phyloP scores from a whole-genome alignment of 176 grass and related monocot genomes.

The Poa annua region DNA sequence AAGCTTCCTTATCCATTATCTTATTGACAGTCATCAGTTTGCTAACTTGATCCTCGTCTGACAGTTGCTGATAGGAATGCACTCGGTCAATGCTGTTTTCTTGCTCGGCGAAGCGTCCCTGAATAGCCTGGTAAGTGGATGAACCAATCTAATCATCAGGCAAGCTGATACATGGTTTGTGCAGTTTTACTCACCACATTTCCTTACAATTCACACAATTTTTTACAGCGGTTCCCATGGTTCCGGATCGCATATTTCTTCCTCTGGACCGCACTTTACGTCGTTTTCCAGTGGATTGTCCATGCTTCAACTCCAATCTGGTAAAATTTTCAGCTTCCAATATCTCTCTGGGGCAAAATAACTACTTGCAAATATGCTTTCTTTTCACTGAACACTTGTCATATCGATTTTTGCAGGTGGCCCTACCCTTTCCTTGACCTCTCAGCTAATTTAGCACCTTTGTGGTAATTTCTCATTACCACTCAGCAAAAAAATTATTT shows the following conservation, averaged over 20 bases:
- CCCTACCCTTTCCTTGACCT: conserved; percentile 92
- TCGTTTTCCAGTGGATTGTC: conserved; percentile 86
- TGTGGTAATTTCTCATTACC: conserved; percentile 64
- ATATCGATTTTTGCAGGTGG: conserved; percentile 64
- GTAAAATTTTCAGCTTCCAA: conserved; percentile 26
- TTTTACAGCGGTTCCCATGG: conserved; percentile 76
- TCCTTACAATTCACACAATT: conserved; percentile 1
- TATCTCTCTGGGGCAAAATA: neutral
- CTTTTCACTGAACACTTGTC: neutral
- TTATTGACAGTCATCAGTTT: neutral
- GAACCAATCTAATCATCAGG: neutral
- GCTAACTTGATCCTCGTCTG: neutral
- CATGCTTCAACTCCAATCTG: conserved; percentile 67
- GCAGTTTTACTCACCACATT: neutral
- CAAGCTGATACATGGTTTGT: neutral
- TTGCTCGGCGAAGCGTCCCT: conserved; percentile 80
- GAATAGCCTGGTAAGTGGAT: conserved; percentile 74
- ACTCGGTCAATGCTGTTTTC: conserved; percentile 89
- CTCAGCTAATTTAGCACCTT: conserved; percentile 55
- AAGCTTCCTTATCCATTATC: neutral
- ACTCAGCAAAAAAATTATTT: neutral
- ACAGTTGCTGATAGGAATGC: conserved; percentile 89
- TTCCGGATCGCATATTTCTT: conserved; percentile 91
- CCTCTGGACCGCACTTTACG: conserved; percentile 67
- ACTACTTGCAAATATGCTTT: neutral